These are phyloP conservation scores for Oleoguttula mirabilis DNA, from an alignment of 495 filamentous ascomycete genomes.

Conservation along the genomic window DNA sequence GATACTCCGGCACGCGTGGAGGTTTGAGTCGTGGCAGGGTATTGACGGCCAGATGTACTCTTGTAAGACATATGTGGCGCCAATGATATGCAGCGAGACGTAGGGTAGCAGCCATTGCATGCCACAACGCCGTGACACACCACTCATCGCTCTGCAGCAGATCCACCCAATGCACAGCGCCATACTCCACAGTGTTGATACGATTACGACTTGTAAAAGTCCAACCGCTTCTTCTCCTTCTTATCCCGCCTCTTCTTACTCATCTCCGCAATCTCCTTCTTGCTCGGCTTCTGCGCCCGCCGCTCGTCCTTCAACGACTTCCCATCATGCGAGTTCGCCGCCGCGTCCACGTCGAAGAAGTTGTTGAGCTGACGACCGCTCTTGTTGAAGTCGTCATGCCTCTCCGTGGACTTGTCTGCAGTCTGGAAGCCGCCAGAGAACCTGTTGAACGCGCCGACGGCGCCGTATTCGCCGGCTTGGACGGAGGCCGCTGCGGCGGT, in stretches of 20 bases:
- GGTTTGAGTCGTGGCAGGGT: too few relatives aligned
- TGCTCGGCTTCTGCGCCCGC: constrained; percentile 73
- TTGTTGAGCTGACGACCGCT: constrained; percentile 79
- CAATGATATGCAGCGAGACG: too few relatives aligned
- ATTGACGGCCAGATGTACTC: too few relatives aligned
- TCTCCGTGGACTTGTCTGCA: constrained; percentile 49
- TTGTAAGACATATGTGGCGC: too few relatives aligned
- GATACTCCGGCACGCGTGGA: too few relatives aligned
- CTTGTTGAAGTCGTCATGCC: constrained; percentile 83
- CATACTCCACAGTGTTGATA: too few relatives aligned
- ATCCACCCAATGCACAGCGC: too few relatives aligned
- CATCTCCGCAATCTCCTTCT: constrained; percentile 66
- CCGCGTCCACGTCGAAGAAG: constrained; percentile 96
- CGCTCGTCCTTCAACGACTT: constrained; percentile 85
- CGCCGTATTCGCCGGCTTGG: constrained; percentile 40
- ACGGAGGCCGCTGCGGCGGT: constrained; percentile 21
- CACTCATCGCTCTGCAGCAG: too few relatives aligned
- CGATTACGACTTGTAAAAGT: constrained; percentile 54
- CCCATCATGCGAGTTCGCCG: constrained; percentile 86
- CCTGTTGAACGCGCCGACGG: constrained; percentile 73
- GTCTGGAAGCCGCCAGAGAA: constrained; percentile 82
- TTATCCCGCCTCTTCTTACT: constrained; percentile 57
- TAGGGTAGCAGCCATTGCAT: too few relatives aligned
- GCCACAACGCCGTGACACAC: too few relatives aligned
- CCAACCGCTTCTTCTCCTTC: constrained; percentile 90